Evolutionary conservation across 2,329 filamentous ascomycete genomes (phyloP).

Genomic region (Botryotinia convoluta): DNA sequence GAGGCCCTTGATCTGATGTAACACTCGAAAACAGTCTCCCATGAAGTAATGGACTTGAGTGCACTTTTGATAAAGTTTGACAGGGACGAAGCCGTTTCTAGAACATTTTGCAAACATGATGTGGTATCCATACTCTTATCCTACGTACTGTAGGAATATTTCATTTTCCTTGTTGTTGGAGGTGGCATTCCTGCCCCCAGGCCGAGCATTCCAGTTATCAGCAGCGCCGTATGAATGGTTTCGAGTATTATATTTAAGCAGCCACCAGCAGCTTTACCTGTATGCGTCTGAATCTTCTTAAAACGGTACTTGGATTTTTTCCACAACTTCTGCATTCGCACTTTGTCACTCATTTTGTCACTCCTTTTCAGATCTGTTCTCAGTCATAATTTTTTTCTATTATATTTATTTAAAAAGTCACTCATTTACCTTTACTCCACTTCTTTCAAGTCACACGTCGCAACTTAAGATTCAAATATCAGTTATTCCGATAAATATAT

Average conservation of each 20-base stretch:
- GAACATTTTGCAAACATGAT: not conserved
- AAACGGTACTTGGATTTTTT: not conserved
- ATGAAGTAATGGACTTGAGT: not conserved
- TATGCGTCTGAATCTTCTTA: not conserved
- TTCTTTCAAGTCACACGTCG: not conserved
- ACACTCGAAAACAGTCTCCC: not conserved
- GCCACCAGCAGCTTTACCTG: slow-evolving; percentile 1
- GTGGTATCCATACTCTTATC: not conserved
- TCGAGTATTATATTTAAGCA: slow-evolving; percentile 11
- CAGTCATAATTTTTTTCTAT: not conserved
- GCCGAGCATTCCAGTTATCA: slow-evolving; percentile 12
- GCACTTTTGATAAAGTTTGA: not conserved
- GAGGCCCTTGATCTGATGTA: not conserved
- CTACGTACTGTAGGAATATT: slow-evolving; percentile 2
- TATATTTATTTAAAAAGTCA: slow-evolving; percentile 8
- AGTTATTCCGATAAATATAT: not conserved
- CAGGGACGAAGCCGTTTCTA: slow-evolving; percentile 2
- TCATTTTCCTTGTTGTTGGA: not conserved
- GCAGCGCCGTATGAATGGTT: not conserved
- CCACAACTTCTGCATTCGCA: slow-evolving; percentile 2
- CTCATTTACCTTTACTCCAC: not conserved
- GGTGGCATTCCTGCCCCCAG: not conserved
- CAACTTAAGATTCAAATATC: not conserved
- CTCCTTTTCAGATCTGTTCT: not conserved
- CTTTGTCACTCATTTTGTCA: slow-evolving; percentile 10